A percentile compares a stretch with the other conserved stretches of the same genome.
Evolutionary conservation across 2,329 filamentous ascomycete genomes (phyloP).

Genomic region (Sporothrix schenckii): DNA sequence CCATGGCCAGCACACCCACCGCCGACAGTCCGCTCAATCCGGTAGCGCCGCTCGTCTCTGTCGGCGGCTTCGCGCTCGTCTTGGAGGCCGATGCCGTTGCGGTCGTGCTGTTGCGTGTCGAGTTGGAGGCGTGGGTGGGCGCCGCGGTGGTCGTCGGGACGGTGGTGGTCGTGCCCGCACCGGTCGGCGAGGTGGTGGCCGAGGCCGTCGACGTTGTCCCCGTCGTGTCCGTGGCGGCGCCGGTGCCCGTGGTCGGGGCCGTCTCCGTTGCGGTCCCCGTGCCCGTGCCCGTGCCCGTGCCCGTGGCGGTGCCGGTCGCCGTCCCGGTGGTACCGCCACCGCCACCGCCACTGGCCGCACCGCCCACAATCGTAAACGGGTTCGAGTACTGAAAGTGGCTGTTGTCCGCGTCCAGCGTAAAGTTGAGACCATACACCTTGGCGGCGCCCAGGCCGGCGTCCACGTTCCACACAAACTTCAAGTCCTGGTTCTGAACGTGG

Average conservation of each 20-base stretch:
- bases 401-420: conserved; percentile 53
- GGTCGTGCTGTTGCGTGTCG: conserved; percentile 2
- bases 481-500: conserved; percentile 49
- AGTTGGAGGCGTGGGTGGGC: neutral
- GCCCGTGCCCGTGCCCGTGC: neutral
- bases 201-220: neutral
- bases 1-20: neutral
- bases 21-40: neutral
- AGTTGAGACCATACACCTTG: conserved; percentile 59
- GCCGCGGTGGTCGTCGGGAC: neutral
- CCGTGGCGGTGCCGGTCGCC: neutral
- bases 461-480: conserved; percentile 56
- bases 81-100: neutral
- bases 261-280: neutral
- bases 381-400: conserved; percentile 63
- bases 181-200: neutral
- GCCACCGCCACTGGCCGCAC: neutral
- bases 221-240: neutral
- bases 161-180: neutral
- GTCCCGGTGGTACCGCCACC: neutral
- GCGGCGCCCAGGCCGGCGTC: conserved; percentile 47
- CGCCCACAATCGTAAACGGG: conserved; percentile 57
- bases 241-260: neutral
- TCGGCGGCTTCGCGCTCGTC: conserved; percentile 9
- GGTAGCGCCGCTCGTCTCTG: conserved; percentile 11